Percentiles rank a stretch among this genome's conserved stretches.
phyloP scores from a whole-genome alignment of 768 basidiomycete species.

The Termitomyces sp. region DNA sequence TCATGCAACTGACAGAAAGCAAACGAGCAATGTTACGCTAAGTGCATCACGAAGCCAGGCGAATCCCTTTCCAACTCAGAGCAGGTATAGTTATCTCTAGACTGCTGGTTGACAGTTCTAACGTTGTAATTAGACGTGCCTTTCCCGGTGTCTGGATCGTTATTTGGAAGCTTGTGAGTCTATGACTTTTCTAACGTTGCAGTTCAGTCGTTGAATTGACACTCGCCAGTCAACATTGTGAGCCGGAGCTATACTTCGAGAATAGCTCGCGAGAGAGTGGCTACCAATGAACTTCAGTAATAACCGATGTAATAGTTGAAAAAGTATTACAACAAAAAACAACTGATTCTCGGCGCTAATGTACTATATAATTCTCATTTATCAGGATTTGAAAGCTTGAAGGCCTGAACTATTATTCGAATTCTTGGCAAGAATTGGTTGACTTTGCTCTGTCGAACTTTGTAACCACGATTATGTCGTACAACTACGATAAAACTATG shows the following conservation, averaged over 20 bases:
- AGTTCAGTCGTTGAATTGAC: neutral
- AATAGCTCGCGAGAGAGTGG: conserved; percentile 45
- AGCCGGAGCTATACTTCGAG: conserved; percentile 65
- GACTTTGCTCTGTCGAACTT: neutral
- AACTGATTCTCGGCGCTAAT: neutral
- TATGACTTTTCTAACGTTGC: neutral
- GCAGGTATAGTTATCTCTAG: conserved; percentile 46
- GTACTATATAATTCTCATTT: neutral
- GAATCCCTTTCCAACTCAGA: conserved; percentile 67
- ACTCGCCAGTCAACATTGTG: conserved; percentile 68
- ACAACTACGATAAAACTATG: conserved; percentile 16
- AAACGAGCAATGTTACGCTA: conserved; percentile 73
- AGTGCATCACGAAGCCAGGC: conserved; percentile 77
- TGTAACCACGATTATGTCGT: conserved; percentile 24
- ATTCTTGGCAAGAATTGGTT: neutral
- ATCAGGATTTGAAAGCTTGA: neutral
- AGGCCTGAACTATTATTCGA: neutral
- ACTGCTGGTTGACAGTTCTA: conserved; percentile 4
- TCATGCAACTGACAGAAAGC: conserved; percentile 54
- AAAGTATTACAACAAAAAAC: neutral
- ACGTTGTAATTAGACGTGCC: conserved; percentile 56
- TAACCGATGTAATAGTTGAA: neutral
- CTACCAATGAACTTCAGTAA: conserved; percentile 2
- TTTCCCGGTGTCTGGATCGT: conserved; percentile 73
- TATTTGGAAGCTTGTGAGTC: conserved; percentile 84